Base-by-base conservation (phyloP, 2,329 filamentous ascomycete species). In the Cladosporium sp. region DNA sequence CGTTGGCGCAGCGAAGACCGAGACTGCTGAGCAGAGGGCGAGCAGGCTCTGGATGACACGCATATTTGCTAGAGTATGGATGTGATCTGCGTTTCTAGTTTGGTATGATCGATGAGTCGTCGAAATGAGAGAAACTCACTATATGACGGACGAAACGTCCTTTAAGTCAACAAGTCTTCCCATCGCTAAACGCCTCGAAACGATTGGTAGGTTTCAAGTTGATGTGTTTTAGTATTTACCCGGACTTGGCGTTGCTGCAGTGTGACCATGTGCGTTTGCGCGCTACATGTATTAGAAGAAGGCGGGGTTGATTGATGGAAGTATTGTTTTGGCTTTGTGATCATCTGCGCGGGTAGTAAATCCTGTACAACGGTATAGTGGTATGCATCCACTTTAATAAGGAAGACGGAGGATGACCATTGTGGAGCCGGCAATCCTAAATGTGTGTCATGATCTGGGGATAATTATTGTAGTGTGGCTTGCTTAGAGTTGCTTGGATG, bases 11-110 rank as follows among this genome's bases (percentile, higher is more conserved):
- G 55, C 63, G 41, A 60, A 49, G 2, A 59, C 57, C 21, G 62
- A 65, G 55, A 28, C 55, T 34, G 63, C 63, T 14, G 57, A 41
- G 63, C 63, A 52, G 14, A 60, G 55, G 18, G 57, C 44, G 41
- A 65, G 41, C 21, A 60, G 18, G 55, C 10, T 60, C 26, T 55
- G 51, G 26, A 57, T 26, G 63, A 65, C 28, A 51, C 49, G 63
- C 63, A 65, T 65, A 4, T 65, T 60, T 60, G 49, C 24, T 15
- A 34, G 32, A 26, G 5, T 26, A 18, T 58, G 4, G 34, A 28
- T 41, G 21, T 58, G 12, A 21, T 18, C 14, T 41, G 18, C 28
- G 52, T 21, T 57, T 11, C 28, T 32, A 5, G 18, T 12, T 8
- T 26, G 52, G 21, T 21, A 4, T 34, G 21, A 18, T 24, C 11